phyloP scores from a whole-genome alignment of 169 alveolate species.

The Hammondia hammondi region DNA sequence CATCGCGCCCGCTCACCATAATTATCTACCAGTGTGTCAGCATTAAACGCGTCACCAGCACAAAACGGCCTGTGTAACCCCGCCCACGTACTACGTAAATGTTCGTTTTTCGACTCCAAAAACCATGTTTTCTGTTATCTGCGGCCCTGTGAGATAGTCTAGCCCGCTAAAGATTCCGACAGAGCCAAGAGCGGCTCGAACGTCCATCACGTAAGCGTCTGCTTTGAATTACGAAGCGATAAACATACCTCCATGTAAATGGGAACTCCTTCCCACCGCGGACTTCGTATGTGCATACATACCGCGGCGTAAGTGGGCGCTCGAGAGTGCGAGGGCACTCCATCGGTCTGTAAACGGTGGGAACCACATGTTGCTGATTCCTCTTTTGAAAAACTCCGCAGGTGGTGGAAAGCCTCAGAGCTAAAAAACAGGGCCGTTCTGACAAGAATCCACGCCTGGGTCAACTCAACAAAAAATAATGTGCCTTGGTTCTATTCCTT shows the following conservation, averaged over 20 bases:
- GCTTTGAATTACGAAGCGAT: neutral
- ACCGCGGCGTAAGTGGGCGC: conserved; percentile 11
- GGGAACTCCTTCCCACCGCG: conserved; percentile 29
- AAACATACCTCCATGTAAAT: conserved; percentile 5
- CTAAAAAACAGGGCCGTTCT: too few relatives aligned
- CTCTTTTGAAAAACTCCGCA: too few relatives aligned
- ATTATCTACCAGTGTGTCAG: neutral
- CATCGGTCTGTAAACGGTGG: neutral
- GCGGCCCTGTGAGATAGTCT: too few relatives aligned
- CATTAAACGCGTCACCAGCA: neutral
- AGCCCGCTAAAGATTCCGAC: neutral
- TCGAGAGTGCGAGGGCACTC: neutral
- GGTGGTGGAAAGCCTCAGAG: too few relatives aligned
- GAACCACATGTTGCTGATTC: neutral
- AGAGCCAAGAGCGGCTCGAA: neutral
- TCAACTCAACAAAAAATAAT: too few relatives aligned
- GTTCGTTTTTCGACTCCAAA: neutral
- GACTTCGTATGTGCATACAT: neutral
- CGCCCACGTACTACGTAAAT: neutral
- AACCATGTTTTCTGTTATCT: neutral
- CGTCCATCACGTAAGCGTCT: neutral
- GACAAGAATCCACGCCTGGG: too few relatives aligned
- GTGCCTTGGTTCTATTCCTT: too few relatives aligned
- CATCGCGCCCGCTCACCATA: neutral
- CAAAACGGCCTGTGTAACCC: neutral